Evolutionary conservation across 805 yeast genomes (phyloP).

Genomic region (Wickerhamomyces subpelliculosus): DNA sequence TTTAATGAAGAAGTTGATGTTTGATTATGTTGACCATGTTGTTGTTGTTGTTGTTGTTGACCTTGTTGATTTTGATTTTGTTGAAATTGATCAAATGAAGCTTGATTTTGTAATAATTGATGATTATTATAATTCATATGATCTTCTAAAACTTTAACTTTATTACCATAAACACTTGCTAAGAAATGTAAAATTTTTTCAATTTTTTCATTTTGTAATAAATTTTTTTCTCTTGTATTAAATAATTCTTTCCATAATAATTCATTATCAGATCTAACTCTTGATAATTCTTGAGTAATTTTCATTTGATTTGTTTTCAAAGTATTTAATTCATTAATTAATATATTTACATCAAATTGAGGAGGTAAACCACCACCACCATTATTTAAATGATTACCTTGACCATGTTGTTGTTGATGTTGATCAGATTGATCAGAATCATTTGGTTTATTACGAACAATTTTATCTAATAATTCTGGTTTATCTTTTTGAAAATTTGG

Average conservation of each 20-base stretch:
- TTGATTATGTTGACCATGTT: not conserved
- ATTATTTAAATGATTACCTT: slow-evolving; percentile 5
- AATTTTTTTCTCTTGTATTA: slow-evolving; percentile 76
- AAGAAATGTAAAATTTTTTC: slow-evolving; percentile 83
- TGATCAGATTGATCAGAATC: slow-evolving; percentile 6
- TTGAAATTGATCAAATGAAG: not conserved
- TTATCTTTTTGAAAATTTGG: slow-evolving; percentile 70
- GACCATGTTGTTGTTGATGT: no score
- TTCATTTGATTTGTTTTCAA: slow-evolving; percentile 73
- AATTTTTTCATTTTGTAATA: slow-evolving; percentile 78
- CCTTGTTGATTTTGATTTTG: not conserved
- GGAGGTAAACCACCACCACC: slow-evolving; percentile 5
- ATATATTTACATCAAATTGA: slow-evolving; percentile 17
- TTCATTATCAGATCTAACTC: slow-evolving; percentile 84
- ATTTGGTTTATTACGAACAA: slow-evolving; percentile 62
- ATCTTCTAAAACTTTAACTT: slow-evolving; percentile 2
- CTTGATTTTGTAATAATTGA: not conserved
- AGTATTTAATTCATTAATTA: slow-evolving; percentile 66
- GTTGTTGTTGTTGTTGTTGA: not conserved
- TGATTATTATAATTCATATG: not conserved
- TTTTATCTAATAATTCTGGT: slow-evolving; percentile 80
- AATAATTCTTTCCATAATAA: slow-evolving; percentile 86
- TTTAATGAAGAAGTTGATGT: no score
- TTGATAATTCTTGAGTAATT: slow-evolving; percentile 75
- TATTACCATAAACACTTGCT: slow-evolving; percentile 52